A percentile compares a stretch with the other conserved stretches of the same genome.
Evolutionary conservation across 75 land plant species (phyloP).

Genomic region (Picea glauca): DNA sequence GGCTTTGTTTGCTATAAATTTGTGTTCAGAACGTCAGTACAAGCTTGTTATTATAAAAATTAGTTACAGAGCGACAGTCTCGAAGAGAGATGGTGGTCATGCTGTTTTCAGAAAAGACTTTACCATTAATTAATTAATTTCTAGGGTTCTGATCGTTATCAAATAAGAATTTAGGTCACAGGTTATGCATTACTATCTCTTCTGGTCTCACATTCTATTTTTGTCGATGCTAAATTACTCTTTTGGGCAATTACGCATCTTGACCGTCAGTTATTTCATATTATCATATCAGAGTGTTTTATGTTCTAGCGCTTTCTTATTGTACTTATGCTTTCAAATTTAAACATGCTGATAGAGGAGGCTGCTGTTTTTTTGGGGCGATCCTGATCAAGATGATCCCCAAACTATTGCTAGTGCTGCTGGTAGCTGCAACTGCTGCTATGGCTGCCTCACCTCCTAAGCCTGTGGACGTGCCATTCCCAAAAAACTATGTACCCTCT

Average conservation of each 20-base stretch:
- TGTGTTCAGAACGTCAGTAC: too few relatives aligned
- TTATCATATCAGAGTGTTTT: background rate
- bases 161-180: too few relatives aligned
- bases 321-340: background rate
- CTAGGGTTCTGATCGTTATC: too few relatives aligned
- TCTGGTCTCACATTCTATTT: too few relatives aligned
- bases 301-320: background rate
- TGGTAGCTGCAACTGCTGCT: background rate
- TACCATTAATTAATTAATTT: too few relatives aligned
- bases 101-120: too few relatives aligned
- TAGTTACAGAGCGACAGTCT: too few relatives aligned
- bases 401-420: background rate
- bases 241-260: too few relatives aligned
- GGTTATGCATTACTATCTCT: too few relatives aligned
- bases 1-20: background rate
- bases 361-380: background rate
- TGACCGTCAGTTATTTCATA: background rate
- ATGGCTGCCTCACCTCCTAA: conserved; percentile 9
- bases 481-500: conserved; percentile 24
- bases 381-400: background rate
- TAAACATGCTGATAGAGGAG: background rate
- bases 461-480: conserved; percentile 20
- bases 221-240: too few relatives aligned
- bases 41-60: too few relatives aligned
- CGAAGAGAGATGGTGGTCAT: too few relatives aligned